phyloP scores from a whole-genome alignment of 495 filamentous ascomycete species.

The Annulohypoxylon stygium region DNA sequence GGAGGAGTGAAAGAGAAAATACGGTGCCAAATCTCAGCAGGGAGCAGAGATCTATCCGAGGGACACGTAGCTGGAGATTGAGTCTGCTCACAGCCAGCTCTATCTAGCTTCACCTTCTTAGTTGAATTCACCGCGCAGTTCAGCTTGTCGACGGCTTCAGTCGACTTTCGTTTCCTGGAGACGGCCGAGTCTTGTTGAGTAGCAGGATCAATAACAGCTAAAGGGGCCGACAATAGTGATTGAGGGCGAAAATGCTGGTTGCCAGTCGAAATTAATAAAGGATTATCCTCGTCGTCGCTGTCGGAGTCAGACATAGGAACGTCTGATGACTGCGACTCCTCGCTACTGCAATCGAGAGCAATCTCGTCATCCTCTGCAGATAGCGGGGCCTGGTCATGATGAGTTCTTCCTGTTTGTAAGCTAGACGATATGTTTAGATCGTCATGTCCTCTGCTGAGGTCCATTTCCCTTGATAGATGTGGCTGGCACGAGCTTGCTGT shows the following conservation, averaged over 20 bases:
- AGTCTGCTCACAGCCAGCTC: slow-evolving; percentile 8
- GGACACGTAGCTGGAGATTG: slow-evolving; percentile 16
- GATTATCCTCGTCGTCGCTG: slow-evolving; percentile 11
- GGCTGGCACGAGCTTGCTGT: slow-evolving; percentile 9
- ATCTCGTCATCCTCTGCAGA: slow-evolving; percentile 40
- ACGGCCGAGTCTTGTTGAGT: slow-evolving; percentile 15
- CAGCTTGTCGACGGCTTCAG: slow-evolving; percentile 20
- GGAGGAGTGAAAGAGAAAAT: slow-evolving; percentile 68
- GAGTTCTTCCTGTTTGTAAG: not conserved
- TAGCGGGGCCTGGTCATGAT: not conserved
- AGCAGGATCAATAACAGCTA: slow-evolving; percentile 6
- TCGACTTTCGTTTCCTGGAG: slow-evolving; percentile 59
- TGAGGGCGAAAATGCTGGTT: slow-evolving; percentile 23
- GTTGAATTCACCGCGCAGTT: slow-evolving; percentile 25
- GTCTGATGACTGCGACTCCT: slow-evolving; percentile 35
- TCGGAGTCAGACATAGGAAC: slow-evolving; percentile 39
- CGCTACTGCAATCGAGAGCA: slow-evolving; percentile 35
- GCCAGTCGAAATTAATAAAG: slow-evolving; percentile 29
- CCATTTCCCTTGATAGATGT: slow-evolving; percentile 9
- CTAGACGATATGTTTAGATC: slow-evolving; percentile 12
- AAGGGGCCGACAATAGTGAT: slow-evolving; percentile 12
- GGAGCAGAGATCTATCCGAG: slow-evolving; percentile 57
- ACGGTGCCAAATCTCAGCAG: slow-evolving; percentile 68
- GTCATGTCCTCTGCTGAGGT: slow-evolving; percentile 2
- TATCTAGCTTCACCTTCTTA: slow-evolving; percentile 58